Conservation (phyloP, 2,329 filamentous ascomycete species). For the Orbilia ellipsospora region DNA sequence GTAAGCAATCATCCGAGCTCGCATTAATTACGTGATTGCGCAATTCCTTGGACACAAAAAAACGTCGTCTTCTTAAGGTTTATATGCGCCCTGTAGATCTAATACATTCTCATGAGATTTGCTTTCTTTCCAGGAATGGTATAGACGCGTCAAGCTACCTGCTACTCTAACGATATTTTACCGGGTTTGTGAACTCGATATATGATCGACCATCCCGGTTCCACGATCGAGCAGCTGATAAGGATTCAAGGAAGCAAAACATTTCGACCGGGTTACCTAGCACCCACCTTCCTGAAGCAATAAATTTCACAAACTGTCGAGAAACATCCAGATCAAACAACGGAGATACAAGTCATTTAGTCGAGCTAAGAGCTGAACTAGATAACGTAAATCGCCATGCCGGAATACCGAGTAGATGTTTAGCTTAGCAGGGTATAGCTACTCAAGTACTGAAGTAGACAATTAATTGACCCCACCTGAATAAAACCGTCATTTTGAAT, state of each 20-base stretch:
- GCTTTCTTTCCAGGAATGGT: conserved; percentile 31
- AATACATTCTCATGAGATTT: not conserved
- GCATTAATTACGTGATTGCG: too few relatives aligned
- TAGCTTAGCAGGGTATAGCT: not conserved
- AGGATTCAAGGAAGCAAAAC: not conserved
- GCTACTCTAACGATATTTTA: conserved; percentile 19
- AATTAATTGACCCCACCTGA: too few relatives aligned
- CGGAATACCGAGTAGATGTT: not conserved
- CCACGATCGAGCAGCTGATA: conserved; percentile 10
- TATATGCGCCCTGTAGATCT: too few relatives aligned
- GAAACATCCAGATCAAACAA: too few relatives aligned
- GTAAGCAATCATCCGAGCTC: too few relatives aligned
- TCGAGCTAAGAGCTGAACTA: not conserved
- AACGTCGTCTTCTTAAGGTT: too few relatives aligned
- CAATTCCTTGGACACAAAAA: too few relatives aligned
- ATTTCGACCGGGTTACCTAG: not conserved
- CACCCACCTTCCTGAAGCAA: conserved; percentile 4
- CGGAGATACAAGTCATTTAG: not conserved
- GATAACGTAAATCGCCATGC: conserved; percentile 8
- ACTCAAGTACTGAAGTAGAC: too few relatives aligned
- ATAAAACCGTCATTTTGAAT: conserved; percentile 36
- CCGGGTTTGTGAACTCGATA: conserved; percentile 11
- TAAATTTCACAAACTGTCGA: not conserved
- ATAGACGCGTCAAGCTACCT: conserved; percentile 30
- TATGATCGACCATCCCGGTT: conserved; percentile 8